Conservation (phyloP, 2,329 filamentous ascomycete species). For the Plenodomus tracheiphilus region DNA sequence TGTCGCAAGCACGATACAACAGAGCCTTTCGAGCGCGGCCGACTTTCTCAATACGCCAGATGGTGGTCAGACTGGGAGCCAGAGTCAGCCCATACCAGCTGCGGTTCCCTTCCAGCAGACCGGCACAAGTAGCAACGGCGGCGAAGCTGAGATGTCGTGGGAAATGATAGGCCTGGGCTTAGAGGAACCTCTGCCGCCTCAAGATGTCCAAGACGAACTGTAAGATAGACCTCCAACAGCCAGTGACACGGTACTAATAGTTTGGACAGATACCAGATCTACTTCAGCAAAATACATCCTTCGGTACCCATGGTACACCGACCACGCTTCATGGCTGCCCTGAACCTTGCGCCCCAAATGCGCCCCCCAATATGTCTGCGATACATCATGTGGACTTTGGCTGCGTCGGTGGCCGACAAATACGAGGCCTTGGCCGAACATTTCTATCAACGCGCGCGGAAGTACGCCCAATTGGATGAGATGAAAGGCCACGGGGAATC, state of each 20-base stretch:
- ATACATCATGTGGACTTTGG: conserved; percentile 95
- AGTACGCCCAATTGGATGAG: conserved; percentile 87
- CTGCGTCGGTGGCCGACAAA: conserved; percentile 83
- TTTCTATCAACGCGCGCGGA: conserved; percentile 87
- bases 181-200: conserved; percentile 77
- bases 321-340: conserved; percentile 81
- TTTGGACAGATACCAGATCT: conserved; percentile 70
- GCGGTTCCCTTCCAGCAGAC: conserved; percentile 22
- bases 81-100: conserved; percentile 20
- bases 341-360: conserved; percentile 85
- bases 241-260: conserved; percentile 10
- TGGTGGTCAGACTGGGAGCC: conserved; percentile 6
- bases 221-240: conserved; percentile 47
- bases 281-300: conserved; percentile 87
- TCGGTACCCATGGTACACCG: conserved; percentile 88
- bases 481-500: conserved; percentile 90
- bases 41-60: conserved; percentile 22
- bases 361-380: conserved; percentile 85
- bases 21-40: conserved; percentile 23
- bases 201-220: conserved; percentile 84
- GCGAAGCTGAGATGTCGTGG: conserved; percentile 65
- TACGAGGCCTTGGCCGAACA: conserved; percentile 78
- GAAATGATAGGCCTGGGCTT: conserved; percentile 82
- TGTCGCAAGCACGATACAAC: conserved; percentile 35
- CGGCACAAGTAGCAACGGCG: conserved; percentile 14